These are phyloP conservation scores for Crithidia fasciculata DNA, from an alignment of 208 protist species.

Conservation along the genomic window DNA sequence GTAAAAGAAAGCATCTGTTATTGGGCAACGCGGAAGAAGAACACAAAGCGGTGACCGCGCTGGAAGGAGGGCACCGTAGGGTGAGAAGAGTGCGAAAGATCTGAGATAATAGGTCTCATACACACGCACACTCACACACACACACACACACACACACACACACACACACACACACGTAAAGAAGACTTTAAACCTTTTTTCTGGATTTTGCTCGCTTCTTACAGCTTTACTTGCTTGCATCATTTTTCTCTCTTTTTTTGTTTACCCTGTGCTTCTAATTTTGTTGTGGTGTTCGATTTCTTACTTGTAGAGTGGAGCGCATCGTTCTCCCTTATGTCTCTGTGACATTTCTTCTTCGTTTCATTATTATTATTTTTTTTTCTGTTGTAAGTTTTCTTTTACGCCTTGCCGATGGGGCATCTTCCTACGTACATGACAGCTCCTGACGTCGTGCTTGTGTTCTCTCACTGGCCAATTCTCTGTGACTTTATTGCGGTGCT, in stretches of 20 bases:
- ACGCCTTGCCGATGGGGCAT: background rate
- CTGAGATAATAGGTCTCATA: too few relatives aligned
- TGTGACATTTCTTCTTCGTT: background rate
- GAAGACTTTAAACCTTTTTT: background rate
- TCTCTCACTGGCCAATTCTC: too few relatives aligned
- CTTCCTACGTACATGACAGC: background rate
- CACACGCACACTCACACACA: too few relatives aligned
- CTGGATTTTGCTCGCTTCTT: background rate
- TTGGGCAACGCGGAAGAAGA: too few relatives aligned
- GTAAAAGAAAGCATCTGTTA: slow-evolving; percentile 7
- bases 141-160: too few relatives aligned
- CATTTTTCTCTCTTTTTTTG: background rate
- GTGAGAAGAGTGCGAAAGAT: background rate
- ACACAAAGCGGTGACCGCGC: too few relatives aligned
- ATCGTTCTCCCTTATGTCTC: too few relatives aligned
- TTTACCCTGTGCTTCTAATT: background rate
- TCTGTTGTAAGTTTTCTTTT: background rate
- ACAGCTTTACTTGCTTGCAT: background rate
- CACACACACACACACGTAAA: too few relatives aligned
- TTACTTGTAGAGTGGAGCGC: too few relatives aligned
- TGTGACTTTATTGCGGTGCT: too few relatives aligned
- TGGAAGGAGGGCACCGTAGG: background rate
- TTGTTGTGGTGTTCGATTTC: background rate
- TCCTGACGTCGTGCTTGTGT: too few relatives aligned
- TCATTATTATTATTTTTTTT: background rate